Evolutionary conservation across 2,329 filamentous ascomycete genomes (phyloP).

Genomic region (Magnaporthales sp.): DNA sequence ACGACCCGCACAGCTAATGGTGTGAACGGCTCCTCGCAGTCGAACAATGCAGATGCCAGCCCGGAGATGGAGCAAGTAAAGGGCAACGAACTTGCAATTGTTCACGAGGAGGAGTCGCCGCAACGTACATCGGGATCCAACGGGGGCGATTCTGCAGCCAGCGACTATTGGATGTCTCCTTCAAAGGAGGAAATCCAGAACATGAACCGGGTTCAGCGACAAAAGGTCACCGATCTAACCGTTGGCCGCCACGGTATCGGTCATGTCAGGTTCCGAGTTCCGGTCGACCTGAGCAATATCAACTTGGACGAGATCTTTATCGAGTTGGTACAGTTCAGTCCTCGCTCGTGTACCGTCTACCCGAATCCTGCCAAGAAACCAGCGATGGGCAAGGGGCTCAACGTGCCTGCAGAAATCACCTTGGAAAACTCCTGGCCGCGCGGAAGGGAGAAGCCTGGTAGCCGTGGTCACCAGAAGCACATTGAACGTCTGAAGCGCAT

Average conservation of each 20-base stretch:
- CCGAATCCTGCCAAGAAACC: slow-evolving; percentile 70
- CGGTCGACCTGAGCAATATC: slow-evolving; percentile 74
- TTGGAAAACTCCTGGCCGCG: slow-evolving; percentile 92
- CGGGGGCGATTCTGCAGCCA: slow-evolving; percentile 23
- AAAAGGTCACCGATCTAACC: slow-evolving; percentile 64
- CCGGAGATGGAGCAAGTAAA: slow-evolving; percentile 62
- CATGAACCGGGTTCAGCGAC: slow-evolving; percentile 73
- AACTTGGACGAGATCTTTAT: slow-evolving; percentile 74
- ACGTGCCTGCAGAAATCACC: slow-evolving; percentile 81
- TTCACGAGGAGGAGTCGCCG: slow-evolving; percentile 58
- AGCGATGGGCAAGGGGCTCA: slow-evolving; percentile 75
- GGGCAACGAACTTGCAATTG: slow-evolving; percentile 68
- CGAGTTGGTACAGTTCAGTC: slow-evolving; percentile 65
- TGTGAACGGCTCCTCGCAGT: slow-evolving; percentile 32
- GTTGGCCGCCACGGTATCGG: slow-evolving; percentile 80
- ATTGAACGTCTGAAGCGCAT: slow-evolving; percentile 73
- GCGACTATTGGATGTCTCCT: slow-evolving; percentile 83
- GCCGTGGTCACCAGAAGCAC: slow-evolving; percentile 65
- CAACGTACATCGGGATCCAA: slow-evolving; percentile 22
- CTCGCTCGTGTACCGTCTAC: slow-evolving; percentile 84
- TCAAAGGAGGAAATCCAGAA: slow-evolving; percentile 63
- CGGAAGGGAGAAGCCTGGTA: slow-evolving; percentile 50
- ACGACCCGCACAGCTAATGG: slow-evolving; percentile 30
- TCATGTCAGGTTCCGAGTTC: slow-evolving; percentile 68
- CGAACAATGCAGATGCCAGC: slow-evolving; percentile 14